A percentile compares a stretch with the other conserved stretches of the same genome.
Evolutionary conservation across 129 eudicot genomes (phyloP).

Genomic region (Pittosporum tobira): DNA sequence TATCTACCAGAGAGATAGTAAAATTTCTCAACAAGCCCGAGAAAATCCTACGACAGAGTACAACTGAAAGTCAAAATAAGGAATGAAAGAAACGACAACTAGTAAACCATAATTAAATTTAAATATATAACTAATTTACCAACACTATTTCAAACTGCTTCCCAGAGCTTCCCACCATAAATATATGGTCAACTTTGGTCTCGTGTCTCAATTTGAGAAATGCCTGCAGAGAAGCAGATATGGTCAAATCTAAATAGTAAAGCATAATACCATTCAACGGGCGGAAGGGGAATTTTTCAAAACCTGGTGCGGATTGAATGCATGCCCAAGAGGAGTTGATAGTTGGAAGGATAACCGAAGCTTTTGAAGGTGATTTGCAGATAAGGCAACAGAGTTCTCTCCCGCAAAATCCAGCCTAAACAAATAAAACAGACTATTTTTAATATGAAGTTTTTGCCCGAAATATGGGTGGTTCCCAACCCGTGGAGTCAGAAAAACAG

Average conservation of each 20-base stretch:
- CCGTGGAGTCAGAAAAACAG: too few species aligned
- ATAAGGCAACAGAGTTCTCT: slow-evolving; percentile 43
- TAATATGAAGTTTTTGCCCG: too few species aligned
- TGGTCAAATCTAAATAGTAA: neutral
- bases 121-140: neutral
- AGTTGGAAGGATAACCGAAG: slow-evolving; percentile 62
- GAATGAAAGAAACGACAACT: too few species aligned
- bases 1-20: slow-evolving; percentile 72
- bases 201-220: slow-evolving; percentile 74
- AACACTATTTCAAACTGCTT: slow-evolving; percentile 54
- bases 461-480: too few species aligned
- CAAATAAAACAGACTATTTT: too few species aligned
- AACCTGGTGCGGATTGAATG: slow-evolving; percentile 94
- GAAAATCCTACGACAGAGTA: slow-evolving; percentile 54
- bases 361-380: slow-evolving; percentile 97
- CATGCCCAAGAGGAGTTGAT: slow-evolving; percentile 57
- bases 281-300: slow-evolving; percentile 9
- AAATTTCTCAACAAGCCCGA: slow-evolving; percentile 76
- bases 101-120: too few species aligned
- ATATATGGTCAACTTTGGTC: slow-evolving; percentile 78
- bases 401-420: slow-evolving; percentile 64
- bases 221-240: slow-evolving; percentile 47
- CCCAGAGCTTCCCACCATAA: slow-evolving; percentile 67
- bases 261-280: neutral
- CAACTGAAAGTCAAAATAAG: too few species aligned